Evolutionary conservation across 2,329 filamentous ascomycete species (phyloP), one percentile per base, ranked within the genome.

Genomic region (Fusarium euwallaceae): DNA sequence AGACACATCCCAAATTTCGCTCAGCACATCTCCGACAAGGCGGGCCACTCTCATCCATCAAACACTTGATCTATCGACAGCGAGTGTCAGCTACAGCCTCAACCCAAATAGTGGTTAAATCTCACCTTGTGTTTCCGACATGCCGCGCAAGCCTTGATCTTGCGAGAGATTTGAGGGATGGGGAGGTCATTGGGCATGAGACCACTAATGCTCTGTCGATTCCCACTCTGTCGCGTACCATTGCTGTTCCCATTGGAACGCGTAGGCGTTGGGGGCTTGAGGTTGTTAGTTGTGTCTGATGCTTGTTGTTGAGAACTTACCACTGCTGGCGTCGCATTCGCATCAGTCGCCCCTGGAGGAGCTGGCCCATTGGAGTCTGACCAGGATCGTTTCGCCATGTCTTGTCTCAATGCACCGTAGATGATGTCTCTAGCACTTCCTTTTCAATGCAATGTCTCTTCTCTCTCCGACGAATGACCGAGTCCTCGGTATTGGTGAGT

Each of bases 91-190:
- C n/a, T 65, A 43, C 69, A 14, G 6, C 2, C 17, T 11, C 20
- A 9, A n/a, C 10, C 2, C 10, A 14, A 22, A 6, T 0, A 3
- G 1, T 3, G 9, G 10, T 2, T 29, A 17, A 12, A 7, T 59
- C 69, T 67, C 41, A 84, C 83, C 79, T 85, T 85, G 67, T 84
- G 83, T 65, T 84, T 84, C 4, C 83, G 76, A 70, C 83, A 85
- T 22, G 83, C 81, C 20, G 84, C 81, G 22, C 83, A 85, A 0
- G 83, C 83, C 73, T 84, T 84, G 43, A 84, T 83, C 67, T 83
- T 83, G 36, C 83, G 76, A 7, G 83, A 84, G 64, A 84, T 84
- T 56, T 82, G 80, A 45, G 81, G 80, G 8, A 81, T 34, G 2
- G 71, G 74, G 4, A 77, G 43, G 6, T 78, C 78, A 45, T 61